These are phyloP conservation scores for Mucor ambiguus DNA, from an alignment of 371 early-diverging fungal species.

Conservation along the genomic window DNA sequence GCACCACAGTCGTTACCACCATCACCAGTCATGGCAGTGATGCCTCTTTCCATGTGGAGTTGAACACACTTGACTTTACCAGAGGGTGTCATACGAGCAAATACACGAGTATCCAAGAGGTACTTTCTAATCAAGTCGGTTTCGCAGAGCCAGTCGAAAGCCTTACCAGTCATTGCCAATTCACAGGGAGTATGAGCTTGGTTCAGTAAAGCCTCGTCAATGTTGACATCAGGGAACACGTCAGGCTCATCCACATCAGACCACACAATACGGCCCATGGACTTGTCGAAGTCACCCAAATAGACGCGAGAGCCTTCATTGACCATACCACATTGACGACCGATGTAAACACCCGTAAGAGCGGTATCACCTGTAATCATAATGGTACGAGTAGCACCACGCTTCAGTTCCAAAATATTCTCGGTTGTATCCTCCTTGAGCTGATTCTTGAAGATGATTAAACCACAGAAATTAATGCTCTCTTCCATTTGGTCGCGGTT, in stretches of 20 bases:
- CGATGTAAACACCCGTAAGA: constrained; percentile 87
- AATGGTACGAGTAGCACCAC: constrained; percentile 74
- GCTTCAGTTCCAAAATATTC: constrained; percentile 74
- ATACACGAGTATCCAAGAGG: constrained; percentile 64
- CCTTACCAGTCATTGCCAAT: constrained; percentile 74
- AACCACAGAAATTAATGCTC: constrained; percentile 67
- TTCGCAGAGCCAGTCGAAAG: constrained; percentile 57
- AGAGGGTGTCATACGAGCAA: constrained; percentile 79
- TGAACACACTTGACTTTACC: constrained; percentile 75
- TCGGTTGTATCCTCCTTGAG: constrained; percentile 78
- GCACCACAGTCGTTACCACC: constrained; percentile 98
- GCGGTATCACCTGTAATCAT: constrained; percentile 97
- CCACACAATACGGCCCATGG: constrained; percentile 46
- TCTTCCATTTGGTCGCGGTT: constrained; percentile 72
- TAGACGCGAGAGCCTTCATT: constrained; percentile 36
- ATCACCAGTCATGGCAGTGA: constrained; percentile 94
- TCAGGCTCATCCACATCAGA: constrained; percentile 54
- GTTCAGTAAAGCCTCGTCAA: constrained; percentile 36
- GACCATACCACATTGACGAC: constrained; percentile 77
- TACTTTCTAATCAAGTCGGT: constrained; percentile 51
- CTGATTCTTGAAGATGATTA: constrained; percentile 87
- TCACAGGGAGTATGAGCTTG: constrained; percentile 50
- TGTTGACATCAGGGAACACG: constrained; percentile 34
- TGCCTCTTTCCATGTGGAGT: constrained; percentile 72
- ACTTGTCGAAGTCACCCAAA: constrained; percentile 52